Evolutionary conservation across 495 filamentous ascomycete genomes (phyloP), one percentile per base, ranked within the genome.

Genomic region (Aspergillus campestris): DNA sequence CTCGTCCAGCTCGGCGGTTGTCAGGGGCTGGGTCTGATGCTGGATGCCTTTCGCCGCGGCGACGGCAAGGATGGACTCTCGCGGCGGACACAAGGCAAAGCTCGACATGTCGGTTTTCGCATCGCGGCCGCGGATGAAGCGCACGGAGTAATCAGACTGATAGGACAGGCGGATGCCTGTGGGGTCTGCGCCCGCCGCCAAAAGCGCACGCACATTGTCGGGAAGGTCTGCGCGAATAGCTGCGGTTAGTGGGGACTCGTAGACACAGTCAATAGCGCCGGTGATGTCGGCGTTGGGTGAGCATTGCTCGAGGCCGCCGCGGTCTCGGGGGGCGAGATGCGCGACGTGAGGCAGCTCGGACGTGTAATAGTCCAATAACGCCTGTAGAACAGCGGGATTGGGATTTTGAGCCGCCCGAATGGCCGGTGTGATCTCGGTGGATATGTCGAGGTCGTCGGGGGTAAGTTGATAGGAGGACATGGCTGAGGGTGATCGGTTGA

Each of bases 1-100:
- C 34, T 56, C 49, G 18, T 45, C 53, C 12, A 56, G 29, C 36
- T 56, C 49, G 0, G 31, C 34, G 13, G 52, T 14, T 0, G 49
- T 56, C 45, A 56, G 28, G 5, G 48, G 41, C 18, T 24, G 18
- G 18, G 18, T 24, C 18, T 24, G 18, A 24, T 24, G 4, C 18
- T 24, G 18, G 18, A 50, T 44, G 12, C 41, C 47, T 14, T 50
- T 44, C 0, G 13, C 27, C 31, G 24, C 12, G 32, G 47, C 47
- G 0, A 34, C 34, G 34, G 28, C 39, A 10, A 41, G 30, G 30
- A 41, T 11, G 8, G 18, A 11, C 12, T 14, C 18, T 12, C 39
- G 12, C 8, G 41, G n/a, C 28, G 31, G 31, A 7, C 41, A 45
- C 6, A 7, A 10, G n/a, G 8, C 31, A 45, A 45, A 45, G 33